These are phyloP conservation scores for Leucocoprinus leucothites DNA, from an alignment of 768 basidiomycete genomes.

Conservation along the genomic window DNA sequence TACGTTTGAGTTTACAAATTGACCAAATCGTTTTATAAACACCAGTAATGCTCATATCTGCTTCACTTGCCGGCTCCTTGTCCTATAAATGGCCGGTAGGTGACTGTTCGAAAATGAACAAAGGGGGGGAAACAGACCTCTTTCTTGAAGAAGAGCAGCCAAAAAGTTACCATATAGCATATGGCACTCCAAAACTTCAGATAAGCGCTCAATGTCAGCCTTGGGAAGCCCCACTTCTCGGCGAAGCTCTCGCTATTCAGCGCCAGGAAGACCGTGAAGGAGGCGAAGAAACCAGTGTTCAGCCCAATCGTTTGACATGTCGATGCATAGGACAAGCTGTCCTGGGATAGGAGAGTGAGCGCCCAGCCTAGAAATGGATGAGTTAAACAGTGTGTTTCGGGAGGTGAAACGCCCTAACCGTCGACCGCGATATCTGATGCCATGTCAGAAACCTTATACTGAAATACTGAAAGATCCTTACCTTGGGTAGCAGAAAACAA, in stretches of 20 bases:
- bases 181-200: slow-evolving; percentile 82
- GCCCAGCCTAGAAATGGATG: slow-evolving; percentile 58
- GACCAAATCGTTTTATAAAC: slow-evolving; percentile 96
- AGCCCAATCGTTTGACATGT: slow-evolving; percentile 98
- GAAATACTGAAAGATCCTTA: slow-evolving; percentile 25
- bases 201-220: slow-evolving; percentile 71
- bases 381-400: slow-evolving; percentile 3
- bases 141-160: slow-evolving; percentile 84
- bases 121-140: slow-evolving; percentile 65
- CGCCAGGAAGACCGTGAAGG: slow-evolving; percentile 96
- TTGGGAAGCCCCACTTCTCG: slow-evolving; percentile 77
- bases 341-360: slow-evolving; percentile 82
- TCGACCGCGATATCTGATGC: slow-evolving; percentile 91
- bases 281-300: slow-evolving; percentile 92
- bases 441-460: slow-evolving; percentile 11
- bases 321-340: slow-evolving; percentile 93
- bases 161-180: slow-evolving; percentile 82
- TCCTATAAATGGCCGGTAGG: slow-evolving; percentile 43
- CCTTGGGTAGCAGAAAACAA: slow-evolving; percentile 98
- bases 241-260: slow-evolving; percentile 93
- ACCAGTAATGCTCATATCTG: slow-evolving; percentile 85
- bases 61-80: slow-evolving; percentile 65
- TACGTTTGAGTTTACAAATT: slow-evolving; percentile 89
- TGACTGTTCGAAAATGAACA: not conserved
- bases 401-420: slow-evolving; percentile 47